Evolutionary conservation across 768 basidiomycete species (phyloP).

Genomic region (Leccinum variicolor): DNA sequence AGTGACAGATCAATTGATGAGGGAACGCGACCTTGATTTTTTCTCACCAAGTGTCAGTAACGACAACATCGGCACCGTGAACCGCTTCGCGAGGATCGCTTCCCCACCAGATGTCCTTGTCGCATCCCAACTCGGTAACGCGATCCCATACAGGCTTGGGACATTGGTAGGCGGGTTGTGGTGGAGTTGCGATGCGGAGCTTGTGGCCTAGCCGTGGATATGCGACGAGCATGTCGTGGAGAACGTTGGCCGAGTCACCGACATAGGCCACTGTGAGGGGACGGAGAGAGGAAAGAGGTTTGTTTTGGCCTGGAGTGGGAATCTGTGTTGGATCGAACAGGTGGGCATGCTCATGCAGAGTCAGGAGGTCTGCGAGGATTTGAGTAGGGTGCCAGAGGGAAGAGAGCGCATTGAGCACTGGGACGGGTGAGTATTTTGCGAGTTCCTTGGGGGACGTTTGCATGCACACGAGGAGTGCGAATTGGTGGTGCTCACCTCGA

Average conservation of each 20-base stretch:
- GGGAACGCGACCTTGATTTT: neutral
- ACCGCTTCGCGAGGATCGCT: slow-evolving; percentile 84
- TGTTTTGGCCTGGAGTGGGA: slow-evolving; percentile 12
- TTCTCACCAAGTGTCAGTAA: slow-evolving; percentile 92
- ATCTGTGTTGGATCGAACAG: slow-evolving; percentile 41
- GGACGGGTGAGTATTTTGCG: slow-evolving; percentile 85
- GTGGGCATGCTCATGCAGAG: slow-evolving; percentile 73
- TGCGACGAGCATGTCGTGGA: slow-evolving; percentile 96
- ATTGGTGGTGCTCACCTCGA: slow-evolving; percentile 64
- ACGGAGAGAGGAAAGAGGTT: slow-evolving; percentile 50
- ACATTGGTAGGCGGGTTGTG: slow-evolving; percentile 55
- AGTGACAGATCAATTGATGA: neutral
- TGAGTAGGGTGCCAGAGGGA: slow-evolving; percentile 97
- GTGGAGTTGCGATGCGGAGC: slow-evolving; percentile 80
- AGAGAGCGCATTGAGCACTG: slow-evolving; percentile 94
- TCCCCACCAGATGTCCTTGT: slow-evolving; percentile 71
- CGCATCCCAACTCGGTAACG: slow-evolving; percentile 71
- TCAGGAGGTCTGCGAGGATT: slow-evolving; percentile 88
- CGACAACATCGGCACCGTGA: slow-evolving; percentile 85
- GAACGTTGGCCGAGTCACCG: slow-evolving; percentile 91
- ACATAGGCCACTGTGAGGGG: slow-evolving; percentile 91
- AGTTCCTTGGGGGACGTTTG: slow-evolving; percentile 60
- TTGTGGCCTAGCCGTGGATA: slow-evolving; percentile 89
- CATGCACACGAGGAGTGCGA: neutral
- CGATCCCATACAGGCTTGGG: slow-evolving; percentile 77